Base-by-base conservation (phyloP, 768 basidiomycete genomes). In the Suillus ampliporus region DNA sequence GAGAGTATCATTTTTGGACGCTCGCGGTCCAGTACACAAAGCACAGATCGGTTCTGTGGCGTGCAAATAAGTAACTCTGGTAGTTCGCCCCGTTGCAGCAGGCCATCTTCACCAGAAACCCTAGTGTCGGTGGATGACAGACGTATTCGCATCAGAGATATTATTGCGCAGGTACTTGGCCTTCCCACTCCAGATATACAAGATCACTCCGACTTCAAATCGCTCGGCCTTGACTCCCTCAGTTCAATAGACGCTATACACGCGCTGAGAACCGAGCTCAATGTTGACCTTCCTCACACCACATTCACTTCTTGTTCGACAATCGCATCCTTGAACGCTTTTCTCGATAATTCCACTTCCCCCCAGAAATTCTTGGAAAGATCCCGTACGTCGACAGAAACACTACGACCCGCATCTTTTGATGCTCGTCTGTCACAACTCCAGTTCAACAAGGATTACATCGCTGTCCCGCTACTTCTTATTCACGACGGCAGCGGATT, bases 401-500 rank as follows among this genome's bases (percentile, higher is more conserved):
- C 53, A 38, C 17, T 54, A 26, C 53, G 23, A 21, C 53, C 37
- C 5, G 35, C 53, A 19, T 54, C 21, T 4, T 54, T 54, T 26
- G 37, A 54, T 54, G 15, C 23, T 17, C 53, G 35, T 23, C 23
- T 43, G 44, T 46, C 21, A 61, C 64, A 7, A 35, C 21, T 17
- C 66, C 70, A 23, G 68, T 87, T 44, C 87, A 85, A 61, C 68
- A 65, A 35, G 66, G 76, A 26, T 58, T 54, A 1, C 46, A 61
- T 3, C 63, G 71, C 10, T 4, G 58, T 72, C 0, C 89, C 85
- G 1, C 78, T 92, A 4, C 82, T 90, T 61, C 80, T 92, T 26
- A 78, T 92, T 11, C 90, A 92, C 66, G 91, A 92, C 64, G 91
- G 91, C 6, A 89, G 87, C 64, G 91, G 91, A 0, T 71, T 89